These are phyloP conservation scores for Coemansia sp. DNA, from an alignment of 192 early-diverging fungal genomes.

Conservation along the genomic window DNA sequence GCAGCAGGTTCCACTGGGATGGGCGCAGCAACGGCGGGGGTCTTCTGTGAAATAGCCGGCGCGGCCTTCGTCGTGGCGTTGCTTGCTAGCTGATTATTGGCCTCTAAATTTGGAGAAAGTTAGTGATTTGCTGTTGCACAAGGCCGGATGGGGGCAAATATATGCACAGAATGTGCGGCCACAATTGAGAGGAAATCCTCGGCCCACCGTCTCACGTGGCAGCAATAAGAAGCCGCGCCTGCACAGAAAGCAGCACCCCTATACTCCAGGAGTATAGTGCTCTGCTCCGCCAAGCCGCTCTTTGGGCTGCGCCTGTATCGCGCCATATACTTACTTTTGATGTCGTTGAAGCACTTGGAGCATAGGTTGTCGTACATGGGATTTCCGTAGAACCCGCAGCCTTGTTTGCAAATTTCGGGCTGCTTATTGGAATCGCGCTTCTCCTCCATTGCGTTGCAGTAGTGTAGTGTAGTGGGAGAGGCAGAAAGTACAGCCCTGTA, in stretches of 20 bases:
- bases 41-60: slow-evolving; percentile 12
- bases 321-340: slow-evolving; percentile 36
- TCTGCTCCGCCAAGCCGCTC: not conserved
- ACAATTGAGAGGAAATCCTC: not conserved
- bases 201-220: slow-evolving; percentile 2
- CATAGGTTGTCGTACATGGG: slow-evolving; percentile 71
- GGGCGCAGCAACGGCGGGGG: slow-evolving; percentile 1
- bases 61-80: slow-evolving; percentile 22
- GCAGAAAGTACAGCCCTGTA: not conserved
- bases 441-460: slow-evolving; percentile 58
- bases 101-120: slow-evolving; percentile 27
- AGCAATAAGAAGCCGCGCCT: not conserved
- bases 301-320: not conserved
- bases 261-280: not conserved
- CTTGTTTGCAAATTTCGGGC: slow-evolving; percentile 62
- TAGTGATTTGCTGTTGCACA: slow-evolving; percentile 11
- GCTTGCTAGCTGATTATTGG: slow-evolving; percentile 21
- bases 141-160: slow-evolving; percentile 24
- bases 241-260: not conserved
- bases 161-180: slow-evolving; percentile 19
- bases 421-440: slow-evolving; percentile 61
- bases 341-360: slow-evolving; percentile 73
- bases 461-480: not conserved
- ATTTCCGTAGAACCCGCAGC: slow-evolving; percentile 74
- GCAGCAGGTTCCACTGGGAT: not conserved